Evolutionary conservation across 2,329 filamentous ascomycete species (phyloP).

Genomic region (Diaporthe capsici): DNA sequence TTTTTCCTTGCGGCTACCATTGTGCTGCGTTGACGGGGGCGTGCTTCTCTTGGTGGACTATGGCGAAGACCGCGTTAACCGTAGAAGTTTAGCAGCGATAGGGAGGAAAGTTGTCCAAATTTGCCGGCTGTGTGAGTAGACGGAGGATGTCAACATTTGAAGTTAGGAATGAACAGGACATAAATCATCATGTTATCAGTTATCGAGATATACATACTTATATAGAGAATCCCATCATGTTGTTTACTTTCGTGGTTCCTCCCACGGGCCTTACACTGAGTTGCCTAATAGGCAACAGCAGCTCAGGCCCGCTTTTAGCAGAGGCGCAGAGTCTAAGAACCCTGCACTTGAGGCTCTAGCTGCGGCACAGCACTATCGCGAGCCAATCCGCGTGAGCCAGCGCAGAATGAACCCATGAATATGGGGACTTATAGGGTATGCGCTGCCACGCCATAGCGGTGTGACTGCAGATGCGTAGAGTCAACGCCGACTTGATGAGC

Average conservation of each 20-base stretch:
- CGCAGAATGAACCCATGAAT: background rate
- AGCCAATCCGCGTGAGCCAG: conserved; percentile 17
- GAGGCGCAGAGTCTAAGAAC: background rate
- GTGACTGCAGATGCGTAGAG: background rate
- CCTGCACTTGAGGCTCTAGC: conserved; percentile 10
- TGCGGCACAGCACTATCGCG: background rate
- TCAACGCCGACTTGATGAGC: background rate
- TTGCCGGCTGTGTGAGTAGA: background rate
- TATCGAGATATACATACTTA: background rate
- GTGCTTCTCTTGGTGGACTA: background rate
- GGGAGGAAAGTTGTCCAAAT: background rate
- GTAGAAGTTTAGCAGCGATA: background rate
- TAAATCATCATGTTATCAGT: background rate
- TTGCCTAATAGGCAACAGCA: conserved; percentile 20
- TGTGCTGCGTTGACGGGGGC: background rate
- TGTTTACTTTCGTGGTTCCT: background rate
- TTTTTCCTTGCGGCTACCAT: background rate
- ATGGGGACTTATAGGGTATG: background rate
- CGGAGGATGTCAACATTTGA: background rate
- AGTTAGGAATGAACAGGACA: background rate
- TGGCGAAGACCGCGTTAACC: background rate
- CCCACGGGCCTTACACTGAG: background rate
- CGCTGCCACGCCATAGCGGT: conserved; percentile 1
- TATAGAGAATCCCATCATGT: background rate
- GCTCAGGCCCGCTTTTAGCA: background rate